Conservation (phyloP, 1,284 basidiomycete genomes). For the Rhodofomes roseus region DNA sequence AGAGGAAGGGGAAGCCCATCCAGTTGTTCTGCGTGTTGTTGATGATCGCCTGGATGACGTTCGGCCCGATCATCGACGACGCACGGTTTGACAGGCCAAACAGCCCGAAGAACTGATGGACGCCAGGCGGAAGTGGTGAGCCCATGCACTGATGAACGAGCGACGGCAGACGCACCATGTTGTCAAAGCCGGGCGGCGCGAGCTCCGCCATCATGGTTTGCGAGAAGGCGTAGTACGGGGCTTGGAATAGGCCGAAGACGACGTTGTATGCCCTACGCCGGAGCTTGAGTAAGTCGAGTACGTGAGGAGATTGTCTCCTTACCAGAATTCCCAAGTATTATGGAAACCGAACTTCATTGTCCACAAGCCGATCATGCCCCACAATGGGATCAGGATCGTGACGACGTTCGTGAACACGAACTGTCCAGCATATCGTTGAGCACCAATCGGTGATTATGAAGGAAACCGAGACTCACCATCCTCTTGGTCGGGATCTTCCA, state of each 20-base stretch:
- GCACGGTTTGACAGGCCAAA: slow-evolving; percentile 82
- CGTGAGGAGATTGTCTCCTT: slow-evolving; percentile 10
- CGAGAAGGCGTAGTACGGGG: slow-evolving; percentile 82
- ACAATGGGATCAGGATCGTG: slow-evolving; percentile 74
- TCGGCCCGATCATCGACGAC: slow-evolving; percentile 77
- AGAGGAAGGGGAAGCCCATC: slow-evolving; percentile 82
- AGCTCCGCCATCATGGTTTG: slow-evolving; percentile 89
- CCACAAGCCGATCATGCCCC: slow-evolving; percentile 88
- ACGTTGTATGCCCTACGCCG: slow-evolving; percentile 66
- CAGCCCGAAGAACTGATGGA: slow-evolving; percentile 68
- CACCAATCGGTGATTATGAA: not conserved
- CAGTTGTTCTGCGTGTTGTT: slow-evolving; percentile 70
- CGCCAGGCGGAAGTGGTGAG: not conserved
- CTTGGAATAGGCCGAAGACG: slow-evolving; percentile 81
- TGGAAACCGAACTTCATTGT: slow-evolving; percentile 79
- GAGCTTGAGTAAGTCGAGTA: too few species aligned
- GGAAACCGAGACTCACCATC: slow-evolving; percentile 48
- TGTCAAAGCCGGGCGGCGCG: slow-evolving; percentile 78
- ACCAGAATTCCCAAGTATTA: slow-evolving; percentile 85
- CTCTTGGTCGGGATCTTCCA: slow-evolving; percentile 75
- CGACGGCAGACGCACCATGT: slow-evolving; percentile 49
- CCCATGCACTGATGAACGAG: not conserved
- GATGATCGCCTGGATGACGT: slow-evolving; percentile 78
- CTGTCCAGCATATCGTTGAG: slow-evolving; percentile 28
- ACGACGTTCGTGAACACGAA: slow-evolving; percentile 76